Conservation (phyloP, 2,329 filamentous ascomycete species). For the Penicillium psychrosexuale region DNA sequence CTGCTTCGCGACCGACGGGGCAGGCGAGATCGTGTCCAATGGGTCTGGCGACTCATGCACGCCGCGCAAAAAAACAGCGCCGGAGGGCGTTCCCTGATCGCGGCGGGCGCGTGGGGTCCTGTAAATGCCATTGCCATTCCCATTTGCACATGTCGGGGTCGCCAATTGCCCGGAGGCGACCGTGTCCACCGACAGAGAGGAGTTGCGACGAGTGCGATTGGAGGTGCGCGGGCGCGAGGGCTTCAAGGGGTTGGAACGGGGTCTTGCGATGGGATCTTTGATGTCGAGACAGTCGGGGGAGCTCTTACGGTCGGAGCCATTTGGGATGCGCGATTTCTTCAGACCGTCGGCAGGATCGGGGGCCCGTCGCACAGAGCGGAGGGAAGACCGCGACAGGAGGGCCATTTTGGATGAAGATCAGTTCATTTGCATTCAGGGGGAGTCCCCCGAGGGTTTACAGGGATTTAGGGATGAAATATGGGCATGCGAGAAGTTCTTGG, state of each 20-base stretch:
- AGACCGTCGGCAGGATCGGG: conserved; percentile 16
- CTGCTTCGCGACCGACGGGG: conserved; percentile 7
- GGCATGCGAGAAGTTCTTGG: conserved; percentile 13
- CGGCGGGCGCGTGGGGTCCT: conserved; percentile 9
- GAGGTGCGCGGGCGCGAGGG: conserved; percentile 17
- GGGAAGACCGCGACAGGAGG: conserved; percentile 33
- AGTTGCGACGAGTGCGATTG: conserved; percentile 14
- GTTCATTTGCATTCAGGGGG: conserved; percentile 21
- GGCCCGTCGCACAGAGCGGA: conserved; percentile 35
- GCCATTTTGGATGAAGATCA: conserved; percentile 28
- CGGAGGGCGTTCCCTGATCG: conserved; percentile 14
- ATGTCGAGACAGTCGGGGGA: conserved; percentile 34
- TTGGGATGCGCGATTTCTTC: conserved; percentile 28
- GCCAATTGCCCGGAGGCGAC: conserved; percentile 14
- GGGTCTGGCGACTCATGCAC: conserved; percentile 25
- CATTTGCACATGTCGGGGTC: conserved; percentile 11
- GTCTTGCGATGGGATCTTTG: conserved; percentile 8
- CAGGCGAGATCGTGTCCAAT: conserved; percentile 25
- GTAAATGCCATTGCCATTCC: conserved; percentile 5
- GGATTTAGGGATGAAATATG: conserved; percentile 1
- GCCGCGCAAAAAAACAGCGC: conserved; percentile 7
- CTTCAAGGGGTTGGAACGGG: conserved; percentile 12
- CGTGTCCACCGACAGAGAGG: conserved; percentile 17
- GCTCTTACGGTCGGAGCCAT: conserved; percentile 24
- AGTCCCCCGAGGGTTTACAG: not conserved